Conservation (phyloP, 768 basidiomycete genomes). For the Coprinopsis strossmayeri region DNA sequence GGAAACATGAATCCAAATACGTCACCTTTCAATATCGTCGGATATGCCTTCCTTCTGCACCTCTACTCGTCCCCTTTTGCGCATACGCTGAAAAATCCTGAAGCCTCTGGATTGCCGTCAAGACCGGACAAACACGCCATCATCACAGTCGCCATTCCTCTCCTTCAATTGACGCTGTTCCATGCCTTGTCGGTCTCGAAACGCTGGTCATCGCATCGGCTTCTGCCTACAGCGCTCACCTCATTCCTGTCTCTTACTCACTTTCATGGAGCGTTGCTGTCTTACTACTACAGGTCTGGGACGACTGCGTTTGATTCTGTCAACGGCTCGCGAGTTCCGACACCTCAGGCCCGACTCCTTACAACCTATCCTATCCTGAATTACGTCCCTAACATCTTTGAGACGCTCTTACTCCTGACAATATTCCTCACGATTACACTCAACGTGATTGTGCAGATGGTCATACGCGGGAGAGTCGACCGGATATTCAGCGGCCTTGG, state of each 20-base stretch:
- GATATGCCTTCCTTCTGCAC: conserved; percentile 71
- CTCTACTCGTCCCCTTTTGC: conserved; percentile 65
- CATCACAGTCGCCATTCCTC: conserved; percentile 66
- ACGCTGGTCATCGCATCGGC: conserved; percentile 57
- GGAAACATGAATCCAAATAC: conserved; percentile 37
- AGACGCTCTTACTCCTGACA: conserved; percentile 51
- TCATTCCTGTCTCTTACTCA: conserved; percentile 56
- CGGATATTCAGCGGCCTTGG: conserved; percentile 54
- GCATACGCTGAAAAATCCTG: conserved; percentile 37
- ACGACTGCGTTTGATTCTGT: no score
- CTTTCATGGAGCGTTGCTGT: conserved; percentile 58
- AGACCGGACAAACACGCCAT: conserved; percentile 69
- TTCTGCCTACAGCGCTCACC: conserved; percentile 60
- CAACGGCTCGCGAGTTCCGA: no score
- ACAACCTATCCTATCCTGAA: conserved; percentile 62
- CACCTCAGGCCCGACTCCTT: conserved; percentile 13
- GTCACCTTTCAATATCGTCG: conserved; percentile 39
- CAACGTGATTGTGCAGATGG: conserved; percentile 59
- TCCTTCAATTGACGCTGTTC: conserved; percentile 63
- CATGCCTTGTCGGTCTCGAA: conserved; percentile 63
- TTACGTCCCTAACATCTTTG: conserved; percentile 68
- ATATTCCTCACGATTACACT: conserved; percentile 55
- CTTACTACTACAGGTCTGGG: conserved; percentile 17
- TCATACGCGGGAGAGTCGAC: conserved; percentile 53
- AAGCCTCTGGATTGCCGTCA: conserved; percentile 39